Evolutionary conservation across 2,329 filamentous ascomycete species (phyloP).

Genomic region (Fusarium acutatum): DNA sequence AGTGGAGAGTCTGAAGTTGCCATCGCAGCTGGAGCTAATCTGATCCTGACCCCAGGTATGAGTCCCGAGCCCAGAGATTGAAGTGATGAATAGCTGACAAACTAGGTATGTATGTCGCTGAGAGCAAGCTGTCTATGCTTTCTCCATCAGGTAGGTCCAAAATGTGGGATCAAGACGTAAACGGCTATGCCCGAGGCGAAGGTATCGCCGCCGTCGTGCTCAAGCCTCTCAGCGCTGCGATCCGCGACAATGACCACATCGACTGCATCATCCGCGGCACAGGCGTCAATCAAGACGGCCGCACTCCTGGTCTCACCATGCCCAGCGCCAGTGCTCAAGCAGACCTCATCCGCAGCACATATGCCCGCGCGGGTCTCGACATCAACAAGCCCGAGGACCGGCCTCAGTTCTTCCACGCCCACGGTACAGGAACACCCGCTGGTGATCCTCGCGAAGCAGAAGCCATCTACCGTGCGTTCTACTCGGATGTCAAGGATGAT

Average conservation of each 20-base stretch:
- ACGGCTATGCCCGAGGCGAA: neutral
- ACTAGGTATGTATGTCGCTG: neutral
- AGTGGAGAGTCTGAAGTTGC: neutral
- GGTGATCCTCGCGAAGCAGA: neutral
- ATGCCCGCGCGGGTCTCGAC: neutral
- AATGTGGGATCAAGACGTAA: neutral
- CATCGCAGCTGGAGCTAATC: neutral
- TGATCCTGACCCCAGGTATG: neutral
- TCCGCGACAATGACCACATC: neutral
- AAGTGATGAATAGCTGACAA: neutral
- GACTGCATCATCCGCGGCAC: neutral
- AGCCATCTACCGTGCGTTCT: neutral
- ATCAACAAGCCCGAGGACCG: neutral
- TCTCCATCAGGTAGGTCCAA: neutral
- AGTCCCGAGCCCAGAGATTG: fast-evolving
- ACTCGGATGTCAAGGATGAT: neutral
- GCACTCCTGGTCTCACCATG: neutral
- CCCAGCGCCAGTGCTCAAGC: neutral
- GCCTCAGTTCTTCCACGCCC: neutral
- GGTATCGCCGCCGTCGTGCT: neutral
- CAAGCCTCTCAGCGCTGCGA: neutral
- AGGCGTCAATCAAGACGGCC: neutral
- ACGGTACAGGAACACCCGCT: neutral
- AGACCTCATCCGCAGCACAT: neutral
- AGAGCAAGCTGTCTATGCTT: neutral